Conservation (phyloP, 352 stramenopile species). For the Globisporangium ultimum region DNA sequence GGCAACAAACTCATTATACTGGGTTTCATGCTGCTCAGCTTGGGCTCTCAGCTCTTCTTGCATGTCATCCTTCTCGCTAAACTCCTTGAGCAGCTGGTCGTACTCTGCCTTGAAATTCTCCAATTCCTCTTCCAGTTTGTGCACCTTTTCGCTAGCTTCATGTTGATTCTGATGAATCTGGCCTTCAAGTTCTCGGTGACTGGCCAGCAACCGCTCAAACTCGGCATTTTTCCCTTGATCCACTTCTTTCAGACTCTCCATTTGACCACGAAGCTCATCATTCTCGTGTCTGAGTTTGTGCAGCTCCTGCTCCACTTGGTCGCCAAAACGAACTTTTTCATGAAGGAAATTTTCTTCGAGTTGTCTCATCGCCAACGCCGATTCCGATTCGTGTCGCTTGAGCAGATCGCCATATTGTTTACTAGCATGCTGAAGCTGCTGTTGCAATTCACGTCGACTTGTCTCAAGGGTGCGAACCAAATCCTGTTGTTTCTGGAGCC, state of each 20-base stretch:
- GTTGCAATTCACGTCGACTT: slow-evolving; percentile 30
- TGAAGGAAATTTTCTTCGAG: slow-evolving; percentile 48
- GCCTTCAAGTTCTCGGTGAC: slow-evolving; percentile 33
- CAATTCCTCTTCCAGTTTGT: slow-evolving; percentile 38
- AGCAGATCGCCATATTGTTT: slow-evolving; percentile 22
- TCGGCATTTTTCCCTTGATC: slow-evolving; percentile 54
- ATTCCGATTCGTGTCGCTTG: slow-evolving; percentile 34
- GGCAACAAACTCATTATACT: slow-evolving; percentile 53
- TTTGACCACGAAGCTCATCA: slow-evolving; percentile 32
- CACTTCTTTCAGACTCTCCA: slow-evolving; percentile 46
- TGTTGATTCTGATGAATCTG: slow-evolving; percentile 18
- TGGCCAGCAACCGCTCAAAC: slow-evolving; percentile 44
- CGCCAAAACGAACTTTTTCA: slow-evolving; percentile 39
- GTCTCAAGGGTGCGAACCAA: slow-evolving; percentile 31
- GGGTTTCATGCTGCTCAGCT: slow-evolving; percentile 43
- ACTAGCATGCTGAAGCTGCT: slow-evolving; percentile 36
- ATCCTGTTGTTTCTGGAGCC: slow-evolving; percentile 41
- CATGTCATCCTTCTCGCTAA: slow-evolving; percentile 42
- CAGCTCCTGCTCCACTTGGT: slow-evolving; percentile 33
- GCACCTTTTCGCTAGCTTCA: slow-evolving; percentile 29
- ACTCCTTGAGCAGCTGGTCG: slow-evolving; percentile 37
- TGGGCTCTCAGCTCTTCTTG: slow-evolving; percentile 48
- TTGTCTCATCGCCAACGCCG: slow-evolving; percentile 39
- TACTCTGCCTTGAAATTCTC: slow-evolving; percentile 32
- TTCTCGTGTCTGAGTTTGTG: slow-evolving; percentile 37